phyloP scores from a whole-genome alignment of 176 grass and related monocot species.

The Ensete glaucum region DNA sequence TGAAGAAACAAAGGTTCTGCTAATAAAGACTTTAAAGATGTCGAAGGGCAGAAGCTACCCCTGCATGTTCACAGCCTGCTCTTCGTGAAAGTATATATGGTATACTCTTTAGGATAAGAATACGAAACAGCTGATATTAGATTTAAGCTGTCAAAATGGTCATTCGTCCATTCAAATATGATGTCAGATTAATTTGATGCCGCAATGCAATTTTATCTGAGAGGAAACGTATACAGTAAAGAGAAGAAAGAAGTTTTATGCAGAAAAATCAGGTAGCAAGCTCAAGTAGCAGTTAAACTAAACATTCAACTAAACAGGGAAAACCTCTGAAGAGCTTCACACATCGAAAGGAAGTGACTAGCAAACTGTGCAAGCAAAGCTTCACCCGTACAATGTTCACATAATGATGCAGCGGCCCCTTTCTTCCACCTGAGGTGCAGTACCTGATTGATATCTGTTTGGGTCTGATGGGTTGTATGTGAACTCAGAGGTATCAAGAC shows the following conservation, averaged over 20 bases:
- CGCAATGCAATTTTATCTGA: not conserved
- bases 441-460: constrained; percentile 59
- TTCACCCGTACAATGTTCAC: constrained; percentile 14
- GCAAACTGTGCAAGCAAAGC: not conserved
- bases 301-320: not conserved
- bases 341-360: not conserved
- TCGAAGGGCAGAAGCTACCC: too few species aligned
- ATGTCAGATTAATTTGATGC: not conserved
- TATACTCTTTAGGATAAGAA: not conserved
- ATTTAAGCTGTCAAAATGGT: not conserved
- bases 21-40: too few species aligned
- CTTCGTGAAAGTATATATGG: too few species aligned
- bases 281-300: not conserved
- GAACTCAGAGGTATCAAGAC: constrained; percentile 75
- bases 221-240: not conserved
- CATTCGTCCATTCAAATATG: not conserved
- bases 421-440: constrained; percentile 41
- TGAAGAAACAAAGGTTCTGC: too few species aligned
- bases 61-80: too few species aligned
- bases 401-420: constrained; percentile 53
- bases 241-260: not conserved
- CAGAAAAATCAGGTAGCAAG: not conserved
- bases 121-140: not conserved
- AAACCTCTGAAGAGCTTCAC: not conserved
- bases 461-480: constrained; percentile 81